These are phyloP conservation scores for Arctostaphylos glauca DNA, from an alignment of 148 eudicot genomes.

Conservation along the genomic window DNA sequence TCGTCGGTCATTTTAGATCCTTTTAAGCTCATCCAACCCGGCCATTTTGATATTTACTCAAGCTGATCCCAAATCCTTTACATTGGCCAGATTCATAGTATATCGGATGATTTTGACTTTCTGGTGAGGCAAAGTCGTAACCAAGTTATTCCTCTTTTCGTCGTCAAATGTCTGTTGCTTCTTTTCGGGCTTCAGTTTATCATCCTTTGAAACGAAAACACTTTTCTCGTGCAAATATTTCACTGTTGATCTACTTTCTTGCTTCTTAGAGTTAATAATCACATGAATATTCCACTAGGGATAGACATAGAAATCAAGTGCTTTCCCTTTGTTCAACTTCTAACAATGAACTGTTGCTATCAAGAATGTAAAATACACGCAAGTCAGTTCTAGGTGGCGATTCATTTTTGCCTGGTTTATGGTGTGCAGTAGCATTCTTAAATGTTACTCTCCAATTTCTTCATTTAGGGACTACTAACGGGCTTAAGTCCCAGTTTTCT, in stretches of 20 bases:
- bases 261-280: slow-evolving; percentile 1
- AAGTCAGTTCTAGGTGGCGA: neutral
- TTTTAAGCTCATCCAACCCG: neutral
- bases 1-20: neutral
- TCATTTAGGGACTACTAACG: neutral
- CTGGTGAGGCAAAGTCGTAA: neutral
- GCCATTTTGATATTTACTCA: neutral
- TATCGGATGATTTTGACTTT: neutral
- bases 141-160: neutral
- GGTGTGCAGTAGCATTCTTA: neutral
- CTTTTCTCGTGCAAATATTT: neutral
- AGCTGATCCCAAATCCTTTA: neutral
- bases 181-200: neutral
- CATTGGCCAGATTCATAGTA: neutral
- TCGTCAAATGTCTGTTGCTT: neutral
- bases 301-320: neutral
- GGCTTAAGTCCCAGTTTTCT: neutral
- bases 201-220: neutral
- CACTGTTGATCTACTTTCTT: neutral
- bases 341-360: neutral
- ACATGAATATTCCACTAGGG: neutral
- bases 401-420: neutral
- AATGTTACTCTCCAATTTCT: neutral
- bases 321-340: neutral
- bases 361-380: neutral